These are phyloP conservation scores for Microsporum canis DNA, from an alignment of 2,329 filamentous ascomycete genomes.

Conservation along the genomic window DNA sequence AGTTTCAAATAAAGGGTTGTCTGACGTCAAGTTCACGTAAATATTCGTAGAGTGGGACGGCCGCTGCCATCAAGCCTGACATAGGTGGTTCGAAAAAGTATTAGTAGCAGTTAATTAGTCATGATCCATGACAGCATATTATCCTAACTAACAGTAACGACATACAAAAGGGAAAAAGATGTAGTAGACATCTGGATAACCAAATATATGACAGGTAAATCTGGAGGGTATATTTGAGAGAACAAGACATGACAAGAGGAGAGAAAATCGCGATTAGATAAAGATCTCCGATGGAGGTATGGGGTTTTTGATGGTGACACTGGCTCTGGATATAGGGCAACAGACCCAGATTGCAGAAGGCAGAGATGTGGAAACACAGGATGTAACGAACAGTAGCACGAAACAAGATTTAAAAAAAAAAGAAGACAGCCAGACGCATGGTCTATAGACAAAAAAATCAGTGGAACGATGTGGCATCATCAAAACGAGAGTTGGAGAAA, in stretches of 20 bases:
- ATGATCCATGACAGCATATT: slow-evolving; percentile 3
- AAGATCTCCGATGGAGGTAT: not conserved
- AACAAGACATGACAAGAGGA: not conserved
- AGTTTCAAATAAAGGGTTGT: no score
- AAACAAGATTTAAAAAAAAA: not conserved
- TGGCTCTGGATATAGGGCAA: not conserved
- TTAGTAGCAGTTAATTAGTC: not conserved
- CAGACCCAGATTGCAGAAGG: not conserved
- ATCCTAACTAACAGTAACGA: not conserved
- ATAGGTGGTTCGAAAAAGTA: not conserved
- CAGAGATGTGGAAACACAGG: not conserved
- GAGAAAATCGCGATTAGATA: not conserved
- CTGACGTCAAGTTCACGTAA: no score
- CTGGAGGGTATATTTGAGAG: not conserved
- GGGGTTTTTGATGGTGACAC: not conserved
- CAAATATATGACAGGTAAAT: not conserved
- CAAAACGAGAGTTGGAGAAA: not conserved
- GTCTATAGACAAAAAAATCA: slow-evolving; percentile 1
- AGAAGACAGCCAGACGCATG: not conserved
- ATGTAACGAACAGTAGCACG: not conserved
- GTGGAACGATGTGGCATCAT: not conserved
- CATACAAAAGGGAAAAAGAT: not conserved
- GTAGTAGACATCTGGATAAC: not conserved
- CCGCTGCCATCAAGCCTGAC: no score
- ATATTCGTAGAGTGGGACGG: no score